Conservation (phyloP, 108 stramenopile genomes). For the Nitzschia sp. region DNA sequence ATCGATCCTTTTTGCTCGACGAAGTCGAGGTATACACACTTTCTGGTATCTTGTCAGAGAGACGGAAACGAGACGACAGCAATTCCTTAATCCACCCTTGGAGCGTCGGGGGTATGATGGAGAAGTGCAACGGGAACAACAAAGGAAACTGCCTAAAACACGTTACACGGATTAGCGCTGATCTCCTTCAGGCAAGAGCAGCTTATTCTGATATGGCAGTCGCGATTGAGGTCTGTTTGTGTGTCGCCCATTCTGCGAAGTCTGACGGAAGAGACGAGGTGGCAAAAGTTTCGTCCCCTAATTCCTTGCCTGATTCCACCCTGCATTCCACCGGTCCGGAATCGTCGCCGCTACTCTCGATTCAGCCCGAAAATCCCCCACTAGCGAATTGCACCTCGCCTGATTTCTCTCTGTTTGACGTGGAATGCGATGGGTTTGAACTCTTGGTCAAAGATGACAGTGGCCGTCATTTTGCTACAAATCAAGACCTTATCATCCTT, state of each 20-base stretch:
- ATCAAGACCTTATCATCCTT: conserved; percentile 50
- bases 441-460: conserved; percentile 64
- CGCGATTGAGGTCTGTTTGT: conserved; percentile 53
- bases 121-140: conserved; percentile 16
- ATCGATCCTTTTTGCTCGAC: conserved; percentile 38
- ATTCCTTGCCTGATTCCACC: neutral
- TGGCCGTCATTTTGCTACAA: conserved; percentile 63
- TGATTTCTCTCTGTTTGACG: neutral
- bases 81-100: conserved; percentile 54
- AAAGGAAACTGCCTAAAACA: conserved; percentile 20
- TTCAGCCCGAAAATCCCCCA: neutral
- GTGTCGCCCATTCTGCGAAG: conserved; percentile 20
- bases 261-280: neutral
- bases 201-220: conserved; percentile 63
- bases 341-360: neutral
- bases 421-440: conserved; percentile 46
- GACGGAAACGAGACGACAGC: neutral
- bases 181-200: conserved; percentile 51
- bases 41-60: conserved; percentile 5
- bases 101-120: conserved; percentile 18
- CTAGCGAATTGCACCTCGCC: neutral
- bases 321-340: conserved; percentile 2
- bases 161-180: conserved; percentile 30
- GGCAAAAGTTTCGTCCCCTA: neutral
- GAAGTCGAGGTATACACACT: conserved; percentile 47